Conservation (phyloP, 495 filamentous ascomycete genomes). For the Penicillium tannophilum region DNA sequence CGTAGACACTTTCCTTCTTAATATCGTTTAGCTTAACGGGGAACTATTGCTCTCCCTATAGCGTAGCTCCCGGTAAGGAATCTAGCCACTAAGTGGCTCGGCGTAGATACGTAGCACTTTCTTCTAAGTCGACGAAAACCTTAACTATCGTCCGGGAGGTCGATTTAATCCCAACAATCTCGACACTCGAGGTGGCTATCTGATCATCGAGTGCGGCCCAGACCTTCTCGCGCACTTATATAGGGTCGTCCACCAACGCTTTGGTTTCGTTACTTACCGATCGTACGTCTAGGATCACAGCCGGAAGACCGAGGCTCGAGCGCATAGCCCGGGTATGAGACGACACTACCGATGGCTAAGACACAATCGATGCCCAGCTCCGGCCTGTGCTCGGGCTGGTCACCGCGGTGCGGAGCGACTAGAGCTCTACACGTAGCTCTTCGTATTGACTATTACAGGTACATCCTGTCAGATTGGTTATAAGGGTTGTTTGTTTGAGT, state of each 20-base stretch:
- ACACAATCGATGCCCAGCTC: conserved; percentile 6
- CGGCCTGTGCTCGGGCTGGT: background rate
- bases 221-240: conserved; percentile 3
- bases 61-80: conserved; percentile 7
- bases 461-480: background rate
- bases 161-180: conserved; percentile 1
- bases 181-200: background rate
- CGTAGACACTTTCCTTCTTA: background rate
- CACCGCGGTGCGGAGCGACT: background rate
- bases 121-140: conserved; percentile 5
- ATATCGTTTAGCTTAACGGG: conserved; percentile 1
- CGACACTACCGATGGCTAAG: conserved; percentile 1
- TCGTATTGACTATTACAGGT: background rate
- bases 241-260: conserved; percentile 1
- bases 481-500: background rate
- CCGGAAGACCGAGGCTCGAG: background rate
- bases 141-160: background rate
- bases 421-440: background rate
- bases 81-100: conserved; percentile 4
- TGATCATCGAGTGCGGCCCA: background rate
- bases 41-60: conserved; percentile 1
- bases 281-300: conserved; percentile 14
- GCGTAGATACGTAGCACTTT: background rate
- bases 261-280: conserved; percentile 9
- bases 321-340: background rate